Percentiles rank a stretch among this genome's conserved stretches.
Evolutionary conservation across 192 early-diverging fungal species (phyloP).

Genomic region (Coemansia sp.): DNA sequence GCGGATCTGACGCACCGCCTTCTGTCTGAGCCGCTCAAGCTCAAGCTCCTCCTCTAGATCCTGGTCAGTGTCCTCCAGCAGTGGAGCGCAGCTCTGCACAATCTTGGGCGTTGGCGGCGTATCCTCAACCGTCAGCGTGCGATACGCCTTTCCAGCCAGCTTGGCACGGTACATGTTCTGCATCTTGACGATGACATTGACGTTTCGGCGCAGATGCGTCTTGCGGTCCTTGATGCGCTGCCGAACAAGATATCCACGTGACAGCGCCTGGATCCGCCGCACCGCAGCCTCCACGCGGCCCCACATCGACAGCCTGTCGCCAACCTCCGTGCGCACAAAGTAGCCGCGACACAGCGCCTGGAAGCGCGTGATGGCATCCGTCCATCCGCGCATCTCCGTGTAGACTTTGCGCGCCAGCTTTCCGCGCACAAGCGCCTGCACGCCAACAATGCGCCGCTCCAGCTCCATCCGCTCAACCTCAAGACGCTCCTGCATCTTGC

Average conservation of each 20-base stretch:
- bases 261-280: conserved; percentile 63
- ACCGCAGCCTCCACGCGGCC: conserved; percentile 37
- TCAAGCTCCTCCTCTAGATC: conserved; percentile 95
- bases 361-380: conserved; percentile 48
- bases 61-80: conserved; percentile 87
- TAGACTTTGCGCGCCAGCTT: conserved; percentile 57
- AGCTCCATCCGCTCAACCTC: conserved; percentile 43
- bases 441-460: conserved; percentile 44
- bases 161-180: conserved; percentile 67
- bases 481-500: conserved; percentile 34
- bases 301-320: conserved; percentile 32
- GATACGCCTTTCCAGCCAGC: conserved; percentile 67
- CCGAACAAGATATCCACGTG: conserved; percentile 66
- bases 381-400: conserved; percentile 56
- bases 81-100: conserved; percentile 79
- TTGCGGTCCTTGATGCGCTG: conserved; percentile 59
- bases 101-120: conserved; percentile 82
- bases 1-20: conserved; percentile 84
- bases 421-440: conserved; percentile 67
- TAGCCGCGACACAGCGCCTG: conserved; percentile 52
- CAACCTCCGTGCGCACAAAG: conserved; percentile 46
- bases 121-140: conserved; percentile 67
- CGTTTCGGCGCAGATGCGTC: conserved; percentile 64
- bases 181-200: conserved; percentile 76
- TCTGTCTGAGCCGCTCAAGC: conserved; percentile 81